Evolutionary conservation across 106 monocot species (phyloP), one percentile per base, ranked within the genome.

Genomic region (Apostasia ramifera): DNA sequence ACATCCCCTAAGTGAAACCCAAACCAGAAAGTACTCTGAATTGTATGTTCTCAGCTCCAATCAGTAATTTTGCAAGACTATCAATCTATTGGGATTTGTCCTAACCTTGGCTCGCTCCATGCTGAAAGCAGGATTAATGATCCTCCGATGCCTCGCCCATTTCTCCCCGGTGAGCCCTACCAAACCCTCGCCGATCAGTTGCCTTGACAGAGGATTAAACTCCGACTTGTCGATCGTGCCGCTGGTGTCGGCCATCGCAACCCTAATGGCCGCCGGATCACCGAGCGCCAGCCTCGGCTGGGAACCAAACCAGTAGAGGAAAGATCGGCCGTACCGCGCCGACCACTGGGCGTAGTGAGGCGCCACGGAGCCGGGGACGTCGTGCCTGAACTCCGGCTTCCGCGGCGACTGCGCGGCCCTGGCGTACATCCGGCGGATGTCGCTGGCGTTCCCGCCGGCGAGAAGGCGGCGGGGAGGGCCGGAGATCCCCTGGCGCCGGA

Each of bases 271-370:
- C 61, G 70, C 73, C 54, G 90, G 90, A 26, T 87, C 90, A 3
- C 70, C 78, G 51, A 94, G 53, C 49, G 78, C 84, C n/a, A 94
- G 80, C 73, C 87, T 73, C 48, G 94, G 87, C 51, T 50, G 8
- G 7, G 76, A 58, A 47, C 94, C 94, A 67, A 94, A 90, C 94
- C 94, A 90, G 70, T 70, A 94, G 50, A 90, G 71, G 74, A 90
- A 94, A 3, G 52, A 67, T 42, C 66, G 62, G 14, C 93, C 93
- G 80, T 82, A 83, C 48, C 9, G 59, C 41, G 52, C 66, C 4
- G 89, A 82, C 90, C 93, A 94, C 44, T 57, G 61, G 63, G 54
- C 41, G 62, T 78, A 85, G 76, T 90, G 90, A 6, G 94, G 94
- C 15, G 62, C 50, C 42, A 77, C 87, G 10, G 90, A 86, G 53